Evolutionary conservation across 2,329 filamentous ascomycete genomes (phyloP).

Genomic region (Colletotrichum sp.): DNA sequence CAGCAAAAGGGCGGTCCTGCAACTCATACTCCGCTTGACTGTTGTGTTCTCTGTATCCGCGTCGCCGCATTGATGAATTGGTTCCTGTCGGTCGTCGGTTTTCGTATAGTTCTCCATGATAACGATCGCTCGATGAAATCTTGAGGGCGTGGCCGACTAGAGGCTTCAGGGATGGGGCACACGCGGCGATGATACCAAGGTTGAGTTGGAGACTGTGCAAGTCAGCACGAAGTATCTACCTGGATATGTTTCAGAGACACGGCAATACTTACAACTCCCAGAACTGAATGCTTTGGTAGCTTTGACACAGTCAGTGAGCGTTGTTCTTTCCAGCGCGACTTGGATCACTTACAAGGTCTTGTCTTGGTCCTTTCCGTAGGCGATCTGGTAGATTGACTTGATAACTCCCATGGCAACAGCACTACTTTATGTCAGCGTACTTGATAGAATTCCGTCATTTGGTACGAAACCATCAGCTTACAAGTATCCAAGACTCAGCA

Average conservation of each 20-base stretch:
- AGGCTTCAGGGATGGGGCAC: slow-evolving; percentile 38
- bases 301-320: background rate
- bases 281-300: background rate
- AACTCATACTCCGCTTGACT: background rate
- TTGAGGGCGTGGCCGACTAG: slow-evolving; percentile 34
- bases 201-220: background rate
- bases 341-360: background rate
- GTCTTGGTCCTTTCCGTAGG: background rate
- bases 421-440: slow-evolving; percentile 17
- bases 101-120: background rate
- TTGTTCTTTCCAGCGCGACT: background rate
- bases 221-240: slow-evolving; percentile 36
- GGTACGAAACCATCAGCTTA: background rate
- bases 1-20: background rate
- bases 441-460: background rate
- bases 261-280: background rate
- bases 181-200: background rate
- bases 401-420: slow-evolving; percentile 43
- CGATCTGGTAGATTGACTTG: slow-evolving; percentile 40
- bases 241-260: background rate
- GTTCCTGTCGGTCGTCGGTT: background rate
- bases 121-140: slow-evolving; percentile 22
- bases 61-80: background rate
- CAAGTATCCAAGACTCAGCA: background rate
- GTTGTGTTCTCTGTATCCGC: background rate